Evolutionary conservation across 1,284 basidiomycete genomes (phyloP).

Genomic region (Stereum hirsutum): DNA sequence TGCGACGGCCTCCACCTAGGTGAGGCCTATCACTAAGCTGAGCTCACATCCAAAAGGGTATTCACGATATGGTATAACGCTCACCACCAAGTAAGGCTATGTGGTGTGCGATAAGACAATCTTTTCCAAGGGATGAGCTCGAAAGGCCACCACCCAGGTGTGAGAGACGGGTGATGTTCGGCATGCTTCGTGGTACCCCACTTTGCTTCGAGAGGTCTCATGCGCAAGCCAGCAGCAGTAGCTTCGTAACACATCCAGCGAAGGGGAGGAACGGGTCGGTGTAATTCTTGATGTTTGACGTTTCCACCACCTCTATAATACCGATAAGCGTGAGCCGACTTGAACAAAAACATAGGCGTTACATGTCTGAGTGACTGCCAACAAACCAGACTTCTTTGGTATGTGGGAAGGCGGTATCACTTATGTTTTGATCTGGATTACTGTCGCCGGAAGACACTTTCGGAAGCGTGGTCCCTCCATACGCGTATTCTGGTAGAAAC

Average conservation of each 20-base stretch:
- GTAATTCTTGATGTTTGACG: not conserved
- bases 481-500: not conserved
- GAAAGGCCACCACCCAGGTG: not conserved
- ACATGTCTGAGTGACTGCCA: not conserved
- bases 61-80: not conserved
- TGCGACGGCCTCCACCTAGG: not conserved
- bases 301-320: not conserved
- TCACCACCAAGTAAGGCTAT: not conserved
- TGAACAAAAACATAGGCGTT: not conserved
- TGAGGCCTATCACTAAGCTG: not conserved
- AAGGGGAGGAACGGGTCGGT: not conserved
- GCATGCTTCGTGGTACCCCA: not conserved
- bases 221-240: not conserved
- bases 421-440: not conserved
- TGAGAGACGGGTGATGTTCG: not conserved
- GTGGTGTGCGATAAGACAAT: not conserved
- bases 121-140: not conserved
- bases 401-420: not conserved
- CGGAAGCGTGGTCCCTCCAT: too few species aligned
- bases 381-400: not conserved
- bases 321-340: not conserved
- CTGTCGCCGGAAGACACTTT: not conserved
- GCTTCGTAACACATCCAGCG: not conserved
- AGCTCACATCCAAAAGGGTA: not conserved
- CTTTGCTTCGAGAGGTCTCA: not conserved